phyloP scores from a whole-genome alignment of 345 rosid species.

The Carallia pectinifolia region DNA sequence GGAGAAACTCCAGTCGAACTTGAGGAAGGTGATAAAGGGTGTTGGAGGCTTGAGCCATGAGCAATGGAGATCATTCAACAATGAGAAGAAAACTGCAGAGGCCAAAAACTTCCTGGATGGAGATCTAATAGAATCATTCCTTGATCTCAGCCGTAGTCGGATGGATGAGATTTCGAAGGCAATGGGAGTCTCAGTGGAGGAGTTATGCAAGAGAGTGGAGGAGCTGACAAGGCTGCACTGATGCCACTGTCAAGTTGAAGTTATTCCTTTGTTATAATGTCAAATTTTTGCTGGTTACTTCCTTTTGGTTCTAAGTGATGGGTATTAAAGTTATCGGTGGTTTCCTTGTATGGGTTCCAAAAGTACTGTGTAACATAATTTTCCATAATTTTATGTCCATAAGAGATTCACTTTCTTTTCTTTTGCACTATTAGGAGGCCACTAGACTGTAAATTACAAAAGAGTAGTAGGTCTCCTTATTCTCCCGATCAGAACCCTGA shows the following conservation, averaged over 20 bases:
- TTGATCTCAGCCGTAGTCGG: conserved; percentile 62
- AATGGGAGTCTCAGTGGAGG: conserved; percentile 70
- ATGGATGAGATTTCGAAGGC: conserved; percentile 82
- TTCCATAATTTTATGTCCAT: no score
- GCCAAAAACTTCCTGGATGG: conserved; percentile 84
- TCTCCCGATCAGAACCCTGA: no score
- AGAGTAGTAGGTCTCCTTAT: no score
- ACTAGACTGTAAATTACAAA: no score
- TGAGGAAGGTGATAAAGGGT: conserved; percentile 87
- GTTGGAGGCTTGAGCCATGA: conserved; percentile 94
- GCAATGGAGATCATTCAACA: conserved; percentile 91
- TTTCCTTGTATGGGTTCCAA: no score
- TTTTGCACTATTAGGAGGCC: no score
- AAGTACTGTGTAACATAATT: no score
- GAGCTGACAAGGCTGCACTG: conserved; percentile 88
- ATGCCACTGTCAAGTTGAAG: conserved; percentile 2
- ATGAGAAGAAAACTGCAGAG: conserved; percentile 76
- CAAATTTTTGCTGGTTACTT: no score
- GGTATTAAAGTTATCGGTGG: no score
- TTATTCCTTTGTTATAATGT: no score
- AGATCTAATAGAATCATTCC: conserved; percentile 76
- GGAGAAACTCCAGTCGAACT: conserved; percentile 73
- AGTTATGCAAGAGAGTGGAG: conserved; percentile 81
- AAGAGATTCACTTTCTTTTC: no score
- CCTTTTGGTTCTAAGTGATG: no score